These are phyloP conservation scores for Talaromyces wortmannii DNA, from an alignment of 495 filamentous ascomycete species.

Conservation along the genomic window DNA sequence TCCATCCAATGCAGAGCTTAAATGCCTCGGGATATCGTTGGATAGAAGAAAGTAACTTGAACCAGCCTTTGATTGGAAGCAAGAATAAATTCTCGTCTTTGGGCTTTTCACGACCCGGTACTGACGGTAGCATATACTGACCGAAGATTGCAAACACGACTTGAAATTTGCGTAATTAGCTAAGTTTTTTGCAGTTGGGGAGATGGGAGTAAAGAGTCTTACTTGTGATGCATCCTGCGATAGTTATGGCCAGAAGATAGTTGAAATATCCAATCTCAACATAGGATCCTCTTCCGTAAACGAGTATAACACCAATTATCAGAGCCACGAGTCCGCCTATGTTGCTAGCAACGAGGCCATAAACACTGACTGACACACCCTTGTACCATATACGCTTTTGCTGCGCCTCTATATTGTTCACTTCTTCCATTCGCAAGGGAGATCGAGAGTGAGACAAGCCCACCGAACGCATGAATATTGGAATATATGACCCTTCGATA, in stretches of 20 bases:
- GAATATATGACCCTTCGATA: slow-evolving; percentile 16
- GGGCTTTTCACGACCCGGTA: slow-evolving; percentile 7
- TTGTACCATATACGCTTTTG: slow-evolving; percentile 8
- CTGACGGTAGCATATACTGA: slow-evolving; percentile 10
- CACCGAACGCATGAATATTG: slow-evolving; percentile 15
- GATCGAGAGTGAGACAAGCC: slow-evolving; percentile 10
- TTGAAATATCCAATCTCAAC: slow-evolving; percentile 9
- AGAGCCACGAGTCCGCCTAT: slow-evolving; percentile 10
- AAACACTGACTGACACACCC: slow-evolving; percentile 12
- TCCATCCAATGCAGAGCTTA: slow-evolving; percentile 18
- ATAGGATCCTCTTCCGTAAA: slow-evolving; percentile 11
- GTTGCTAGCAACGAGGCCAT: slow-evolving; percentile 12
- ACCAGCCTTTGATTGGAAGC: slow-evolving; percentile 13
- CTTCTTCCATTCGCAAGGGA: background rate
- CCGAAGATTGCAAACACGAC: slow-evolving; percentile 11
- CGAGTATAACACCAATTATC: slow-evolving; percentile 15
- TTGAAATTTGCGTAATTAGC: too few species aligned
- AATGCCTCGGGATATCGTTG: slow-evolving; percentile 13
- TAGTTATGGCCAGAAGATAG: slow-evolving; percentile 15
- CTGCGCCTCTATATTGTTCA: background rate
- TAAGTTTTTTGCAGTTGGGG: too few species aligned
- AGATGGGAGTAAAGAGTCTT: background rate
- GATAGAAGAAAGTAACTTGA: slow-evolving; percentile 7
- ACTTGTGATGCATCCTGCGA: slow-evolving; percentile 13
- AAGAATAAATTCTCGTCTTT: slow-evolving; percentile 6